Conservation (phyloP, 495 filamentous ascomycete genomes). For the Trichocladium antarcticum region DNA sequence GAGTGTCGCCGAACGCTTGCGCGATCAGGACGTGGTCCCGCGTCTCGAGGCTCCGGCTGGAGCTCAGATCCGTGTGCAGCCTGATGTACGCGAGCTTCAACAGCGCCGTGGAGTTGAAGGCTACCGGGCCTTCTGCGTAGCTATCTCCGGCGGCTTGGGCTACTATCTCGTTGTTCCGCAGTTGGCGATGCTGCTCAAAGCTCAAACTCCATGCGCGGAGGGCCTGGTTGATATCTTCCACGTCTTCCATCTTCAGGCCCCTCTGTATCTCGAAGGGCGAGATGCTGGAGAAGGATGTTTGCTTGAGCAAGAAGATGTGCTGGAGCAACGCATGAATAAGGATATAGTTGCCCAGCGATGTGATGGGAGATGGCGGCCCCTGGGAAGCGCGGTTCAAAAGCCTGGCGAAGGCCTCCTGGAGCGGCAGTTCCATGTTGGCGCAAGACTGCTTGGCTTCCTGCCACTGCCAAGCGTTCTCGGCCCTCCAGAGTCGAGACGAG, state of each 20-base stretch:
- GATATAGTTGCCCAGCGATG: slow-evolving; percentile 55
- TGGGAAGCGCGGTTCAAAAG: slow-evolving; percentile 38
- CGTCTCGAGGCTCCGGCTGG: slow-evolving; percentile 50
- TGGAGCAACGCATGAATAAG: slow-evolving; percentile 60
- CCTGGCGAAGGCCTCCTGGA: slow-evolving; percentile 41
- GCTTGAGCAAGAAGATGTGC: slow-evolving; percentile 55
- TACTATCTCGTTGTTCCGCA: slow-evolving; percentile 29
- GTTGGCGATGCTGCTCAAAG: slow-evolving; percentile 46
- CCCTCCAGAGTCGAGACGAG: slow-evolving; percentile 42
- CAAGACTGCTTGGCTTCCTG: slow-evolving; percentile 36
- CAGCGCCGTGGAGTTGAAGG: slow-evolving; percentile 57
- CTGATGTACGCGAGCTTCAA: slow-evolving; percentile 56
- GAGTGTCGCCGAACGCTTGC: slow-evolving; percentile 45
- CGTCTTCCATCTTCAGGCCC: slow-evolving; percentile 42
- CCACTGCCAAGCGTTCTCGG: slow-evolving; percentile 41
- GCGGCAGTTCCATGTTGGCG: slow-evolving; percentile 33
- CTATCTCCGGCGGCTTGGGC: slow-evolving; percentile 27
- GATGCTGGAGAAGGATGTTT: slow-evolving; percentile 39
- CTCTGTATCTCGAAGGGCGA: slow-evolving; percentile 36
- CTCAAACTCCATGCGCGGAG: slow-evolving; percentile 52
- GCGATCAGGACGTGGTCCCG: slow-evolving; percentile 52
- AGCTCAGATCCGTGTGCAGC: slow-evolving; percentile 54
- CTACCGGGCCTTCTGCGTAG: slow-evolving; percentile 47
- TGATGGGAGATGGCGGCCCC: slow-evolving; percentile 41
- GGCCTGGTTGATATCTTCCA: slow-evolving; percentile 47